Conservation (phyloP, 805 yeast genomes). For the Saccharomyces paradoxus region DNA sequence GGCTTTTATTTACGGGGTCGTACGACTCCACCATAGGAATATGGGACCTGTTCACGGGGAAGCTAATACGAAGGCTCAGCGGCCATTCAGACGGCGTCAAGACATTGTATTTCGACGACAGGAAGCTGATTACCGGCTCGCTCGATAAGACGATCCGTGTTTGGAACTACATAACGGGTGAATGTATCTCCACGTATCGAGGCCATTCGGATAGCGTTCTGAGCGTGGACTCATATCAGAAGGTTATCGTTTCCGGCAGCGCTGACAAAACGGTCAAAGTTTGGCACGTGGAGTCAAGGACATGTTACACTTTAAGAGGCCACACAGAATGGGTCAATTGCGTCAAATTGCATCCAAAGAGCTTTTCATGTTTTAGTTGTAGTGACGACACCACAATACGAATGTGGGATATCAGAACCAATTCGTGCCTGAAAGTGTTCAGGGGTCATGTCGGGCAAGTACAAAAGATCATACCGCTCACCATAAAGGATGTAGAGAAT, state of each 20-base stretch:
- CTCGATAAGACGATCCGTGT: constrained; percentile 85
- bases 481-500: constrained; percentile 56
- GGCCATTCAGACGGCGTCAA: constrained; percentile 91
- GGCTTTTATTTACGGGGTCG: constrained; percentile 80
- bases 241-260: constrained; percentile 84
- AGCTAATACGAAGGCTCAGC: constrained; percentile 61
- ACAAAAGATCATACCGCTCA: constrained; percentile 82
- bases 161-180: constrained; percentile 94
- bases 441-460: constrained; percentile 91
- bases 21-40: constrained; percentile 83
- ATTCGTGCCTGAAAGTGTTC: constrained; percentile 70
- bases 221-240: constrained; percentile 71
- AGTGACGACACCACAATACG: constrained; percentile 88
- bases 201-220: constrained; percentile 87
- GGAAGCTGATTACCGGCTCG: constrained; percentile 86
- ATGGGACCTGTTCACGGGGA: constrained; percentile 85
- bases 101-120: constrained; percentile 76
- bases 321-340: constrained; percentile 89
- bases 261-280: constrained; percentile 89
- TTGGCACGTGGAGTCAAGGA: constrained; percentile 92
- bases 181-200: constrained; percentile 84
- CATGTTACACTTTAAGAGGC: constrained; percentile 88
- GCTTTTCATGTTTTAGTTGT: constrained; percentile 75
- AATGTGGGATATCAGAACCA: constrained; percentile 87
- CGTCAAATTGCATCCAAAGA: constrained; percentile 75